A percentile compares a stretch with the other conserved stretches of the same genome.
Conservation (phyloP, 2,329 filamentous ascomycete species). For the Alternaria viburni region DNA sequence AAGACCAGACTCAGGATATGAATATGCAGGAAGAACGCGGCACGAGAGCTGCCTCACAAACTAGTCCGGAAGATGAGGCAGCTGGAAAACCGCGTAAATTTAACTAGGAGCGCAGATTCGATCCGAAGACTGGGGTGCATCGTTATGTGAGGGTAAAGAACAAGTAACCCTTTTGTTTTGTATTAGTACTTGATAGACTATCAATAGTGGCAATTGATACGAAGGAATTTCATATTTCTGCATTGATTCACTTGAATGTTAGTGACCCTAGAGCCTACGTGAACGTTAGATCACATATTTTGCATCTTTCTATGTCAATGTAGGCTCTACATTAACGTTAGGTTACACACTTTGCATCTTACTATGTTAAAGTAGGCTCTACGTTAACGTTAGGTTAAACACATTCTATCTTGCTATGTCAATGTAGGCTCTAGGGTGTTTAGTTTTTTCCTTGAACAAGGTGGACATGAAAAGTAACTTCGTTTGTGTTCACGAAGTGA, state of each 20-base stretch:
- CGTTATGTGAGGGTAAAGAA: neutral
- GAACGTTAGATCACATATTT: neutral
- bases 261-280: neutral
- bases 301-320: neutral
- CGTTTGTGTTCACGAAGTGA: neutral
- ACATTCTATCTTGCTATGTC: too few species aligned
- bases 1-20: neutral
- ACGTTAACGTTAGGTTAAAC: too few species aligned
- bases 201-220: neutral
- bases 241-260: neutral
- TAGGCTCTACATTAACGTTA: neutral
- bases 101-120: neutral
- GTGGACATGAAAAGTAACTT: neutral
- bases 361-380: neutral
- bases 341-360: neutral
- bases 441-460: neutral
- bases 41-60: neutral
- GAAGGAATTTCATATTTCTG: neutral
- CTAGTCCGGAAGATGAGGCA: conserved; percentile 1
- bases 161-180: neutral
- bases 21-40: neutral
- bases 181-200: neutral
- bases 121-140: neutral
- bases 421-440: neutral
- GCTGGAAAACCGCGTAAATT: neutral